phyloP scores from a whole-genome alignment of 768 basidiomycete genomes.

The Leccinum rimulosum region DNA sequence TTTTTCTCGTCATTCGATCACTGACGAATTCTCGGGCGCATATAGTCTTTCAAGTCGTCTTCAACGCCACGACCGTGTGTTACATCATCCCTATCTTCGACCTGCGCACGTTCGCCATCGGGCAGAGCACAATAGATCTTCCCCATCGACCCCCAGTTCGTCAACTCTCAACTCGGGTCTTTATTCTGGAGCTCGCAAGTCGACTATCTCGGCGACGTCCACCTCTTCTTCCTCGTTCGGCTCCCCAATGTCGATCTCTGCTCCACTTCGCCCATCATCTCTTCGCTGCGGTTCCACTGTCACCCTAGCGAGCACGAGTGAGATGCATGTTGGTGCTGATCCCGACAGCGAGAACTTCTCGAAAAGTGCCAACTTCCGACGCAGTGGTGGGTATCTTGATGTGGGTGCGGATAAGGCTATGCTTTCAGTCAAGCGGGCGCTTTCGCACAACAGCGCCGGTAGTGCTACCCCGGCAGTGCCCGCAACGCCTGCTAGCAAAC shows the following conservation, averaged over 20 bases:
- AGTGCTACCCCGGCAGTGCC: neutral
- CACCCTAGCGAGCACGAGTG: slow-evolving; percentile 26
- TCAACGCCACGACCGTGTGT: slow-evolving; percentile 58
- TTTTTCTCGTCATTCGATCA: slow-evolving; percentile 4
- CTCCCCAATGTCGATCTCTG: slow-evolving; percentile 37
- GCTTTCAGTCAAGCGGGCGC: slow-evolving; percentile 43
- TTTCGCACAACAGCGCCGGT: slow-evolving; percentile 45
- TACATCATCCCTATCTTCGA: slow-evolving; percentile 62
- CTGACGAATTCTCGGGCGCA: slow-evolving; percentile 14
- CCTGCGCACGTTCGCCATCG: slow-evolving; percentile 29
- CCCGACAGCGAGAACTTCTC: slow-evolving; percentile 11
- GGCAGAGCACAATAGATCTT: slow-evolving; percentile 21
- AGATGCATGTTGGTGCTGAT: slow-evolving; percentile 10
- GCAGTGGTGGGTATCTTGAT: slow-evolving; percentile 15
- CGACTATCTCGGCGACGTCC: slow-evolving; percentile 27
- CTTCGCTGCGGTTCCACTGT: slow-evolving; percentile 37
- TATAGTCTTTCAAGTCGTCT: slow-evolving; percentile 64
- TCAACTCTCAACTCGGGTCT: slow-evolving; percentile 54
- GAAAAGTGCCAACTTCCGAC: slow-evolving; percentile 10
- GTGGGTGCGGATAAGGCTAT: slow-evolving; percentile 19
- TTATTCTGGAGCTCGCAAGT: slow-evolving; percentile 29
- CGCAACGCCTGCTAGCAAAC: slow-evolving; percentile 12
- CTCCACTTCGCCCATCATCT: slow-evolving; percentile 43
- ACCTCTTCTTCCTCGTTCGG: slow-evolving; percentile 33
- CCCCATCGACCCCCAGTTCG: slow-evolving; percentile 61